Evolutionary conservation across 2,329 filamentous ascomycete genomes (phyloP).

Genomic region (Podosphaera xanthii): DNA sequence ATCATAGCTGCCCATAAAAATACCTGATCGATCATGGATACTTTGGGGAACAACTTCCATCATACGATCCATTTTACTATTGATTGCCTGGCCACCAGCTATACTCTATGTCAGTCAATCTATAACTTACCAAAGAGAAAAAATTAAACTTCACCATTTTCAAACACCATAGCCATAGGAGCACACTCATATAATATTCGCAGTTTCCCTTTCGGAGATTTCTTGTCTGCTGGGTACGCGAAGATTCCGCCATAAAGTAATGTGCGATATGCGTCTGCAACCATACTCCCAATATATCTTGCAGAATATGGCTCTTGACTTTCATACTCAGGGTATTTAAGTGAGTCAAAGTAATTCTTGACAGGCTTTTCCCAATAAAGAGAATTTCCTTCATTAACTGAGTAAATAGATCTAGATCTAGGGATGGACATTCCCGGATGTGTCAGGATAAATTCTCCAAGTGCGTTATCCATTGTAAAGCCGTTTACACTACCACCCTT

Average conservation of each 20-base stretch:
- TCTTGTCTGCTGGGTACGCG: conserved; percentile 91
- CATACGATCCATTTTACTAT: conserved; percentile 82
- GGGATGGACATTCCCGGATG: conserved; percentile 89
- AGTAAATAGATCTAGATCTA: conserved; percentile 67
- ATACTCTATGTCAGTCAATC: conserved; percentile 3
- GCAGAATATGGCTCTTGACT: conserved; percentile 78
- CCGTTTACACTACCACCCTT: conserved; percentile 79
- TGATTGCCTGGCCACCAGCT: conserved; percentile 81
- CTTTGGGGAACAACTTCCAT: conserved; percentile 69
- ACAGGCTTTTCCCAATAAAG: conserved; percentile 84
- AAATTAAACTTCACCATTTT: conserved; percentile 44
- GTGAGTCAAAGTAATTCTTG: conserved; percentile 66
- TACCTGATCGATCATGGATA: conserved; percentile 88
- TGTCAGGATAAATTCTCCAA: conserved; percentile 96
- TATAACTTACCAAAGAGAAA: neutral
- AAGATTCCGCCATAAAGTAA: conserved; percentile 91
- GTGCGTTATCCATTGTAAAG: conserved; percentile 88
- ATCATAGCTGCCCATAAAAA: conserved; percentile 85
- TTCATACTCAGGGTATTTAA: conserved; percentile 53
- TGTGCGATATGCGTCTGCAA: conserved; percentile 91
- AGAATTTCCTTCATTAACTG: conserved; percentile 95
- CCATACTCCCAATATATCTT: conserved; percentile 94
- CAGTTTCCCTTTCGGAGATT: conserved; percentile 95
- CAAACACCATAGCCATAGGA: conserved; percentile 96
- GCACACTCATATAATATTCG: conserved; percentile 96